A percentile compares a stretch with the other conserved stretches of the same genome.
Conservation (phyloP, 2,329 filamentous ascomycete species). For the Magnaporthiopsis incrustans region DNA sequence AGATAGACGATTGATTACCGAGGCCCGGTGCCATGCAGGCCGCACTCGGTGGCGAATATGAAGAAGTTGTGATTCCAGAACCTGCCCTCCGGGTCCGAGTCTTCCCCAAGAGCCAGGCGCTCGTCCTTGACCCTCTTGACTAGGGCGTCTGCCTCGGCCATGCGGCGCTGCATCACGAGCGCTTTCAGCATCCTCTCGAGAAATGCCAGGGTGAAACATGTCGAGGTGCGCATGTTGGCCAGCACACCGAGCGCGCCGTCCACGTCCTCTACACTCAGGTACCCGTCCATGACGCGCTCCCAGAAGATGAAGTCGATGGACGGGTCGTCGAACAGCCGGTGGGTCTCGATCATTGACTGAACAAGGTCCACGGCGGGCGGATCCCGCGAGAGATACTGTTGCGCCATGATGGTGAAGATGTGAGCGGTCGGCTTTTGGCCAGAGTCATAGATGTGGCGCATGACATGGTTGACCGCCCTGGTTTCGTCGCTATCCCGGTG, state of each 20-base stretch:
- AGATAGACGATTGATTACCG: not conserved
- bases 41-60: conserved; percentile 33
- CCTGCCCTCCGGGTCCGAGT: conserved; percentile 15
- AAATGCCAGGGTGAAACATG: conserved; percentile 28
- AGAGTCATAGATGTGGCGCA: conserved; percentile 49
- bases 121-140: conserved; percentile 19
- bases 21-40: conserved; percentile 10
- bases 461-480: conserved; percentile 49
- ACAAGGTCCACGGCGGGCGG: conserved; percentile 54
- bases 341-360: conserved; percentile 51
- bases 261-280: conserved; percentile 45
- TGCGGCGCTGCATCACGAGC: conserved; percentile 16
- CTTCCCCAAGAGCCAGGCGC: conserved; percentile 8
- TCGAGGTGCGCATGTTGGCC: conserved; percentile 27
- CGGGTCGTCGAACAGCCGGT: conserved; percentile 30
- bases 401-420: conserved; percentile 67
- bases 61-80: conserved; percentile 44
- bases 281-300: conserved; percentile 63
- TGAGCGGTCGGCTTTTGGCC: conserved; percentile 48
- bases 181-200: conserved; percentile 33
- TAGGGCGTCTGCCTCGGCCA: conserved; percentile 17
- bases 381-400: conserved; percentile 52
- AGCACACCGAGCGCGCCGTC: conserved; percentile 41
- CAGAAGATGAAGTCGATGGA: conserved; percentile 55
- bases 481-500: conserved; percentile 24